Evolutionary conservation across 2,329 filamentous ascomycete genomes (phyloP), one percentile per base, ranked within the genome.

Genomic region (Diaporthe batatas): DNA sequence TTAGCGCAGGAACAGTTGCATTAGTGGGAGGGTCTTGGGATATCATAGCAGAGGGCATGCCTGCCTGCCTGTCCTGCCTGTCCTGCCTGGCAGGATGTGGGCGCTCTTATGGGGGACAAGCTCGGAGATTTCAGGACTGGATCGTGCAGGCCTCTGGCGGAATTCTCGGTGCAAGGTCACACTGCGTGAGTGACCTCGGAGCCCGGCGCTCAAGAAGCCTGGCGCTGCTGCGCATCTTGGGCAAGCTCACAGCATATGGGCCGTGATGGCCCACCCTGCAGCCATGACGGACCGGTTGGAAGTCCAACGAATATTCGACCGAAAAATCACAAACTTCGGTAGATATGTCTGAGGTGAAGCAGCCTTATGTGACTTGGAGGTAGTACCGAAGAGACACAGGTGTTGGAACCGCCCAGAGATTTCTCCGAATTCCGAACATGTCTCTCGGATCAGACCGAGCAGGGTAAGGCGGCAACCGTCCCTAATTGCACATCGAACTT

Each of bases 1-100:
- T 42, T 62, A 70, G 68, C 32, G 68, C 44, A 53, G 54, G 54
- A 70, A 39, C n/a, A 34, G 29, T 12, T 51, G 55, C 54, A 53
- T 34, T 58, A 69, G 67, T 47, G 39, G 39, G 42, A 64, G 42
- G 59, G 59, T 21, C 42, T 42, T 23, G 44, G 8, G 29, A 42
- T 36, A 32, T 8, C 44, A 39, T 39, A 18, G 42, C 21, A 51
- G 25, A 5, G n/a, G 21, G 10, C 6, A 12, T 8, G 21, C 5
- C 7, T 51, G 32, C 62, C 10, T 23, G 42, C n/a, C n/a, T n/a
- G n/a, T n/a, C n/a, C n/a, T n/a, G 29, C 29, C 29, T 29, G 29
- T n/a, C n/a, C n/a, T 49, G 29, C 59, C 10, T 23, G 42, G 59
- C 42, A 36, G 42, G 8, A 12, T 49, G 23, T 36, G 34, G 10